Percentiles rank a stretch among this genome's conserved stretches.
These are phyloP conservation scores for Saussurea involucrata DNA, from an alignment of 129 eudicot species.

Conservation along the genomic window DNA sequence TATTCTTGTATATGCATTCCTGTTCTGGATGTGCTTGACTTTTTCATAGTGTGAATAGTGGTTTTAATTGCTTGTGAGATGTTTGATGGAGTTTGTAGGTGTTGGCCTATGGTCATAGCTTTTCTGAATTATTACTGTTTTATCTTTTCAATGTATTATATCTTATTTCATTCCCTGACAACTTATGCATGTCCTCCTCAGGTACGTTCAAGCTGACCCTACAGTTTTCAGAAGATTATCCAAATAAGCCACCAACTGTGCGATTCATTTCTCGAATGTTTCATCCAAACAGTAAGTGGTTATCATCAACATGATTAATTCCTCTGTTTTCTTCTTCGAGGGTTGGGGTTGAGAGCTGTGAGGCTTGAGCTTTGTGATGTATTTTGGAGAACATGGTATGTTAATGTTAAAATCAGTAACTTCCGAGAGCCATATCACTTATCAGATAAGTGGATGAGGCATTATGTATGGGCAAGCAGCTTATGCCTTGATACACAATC, in stretches of 20 bases:
- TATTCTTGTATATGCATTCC: slow-evolving; percentile 1
- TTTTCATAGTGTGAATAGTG: neutral
- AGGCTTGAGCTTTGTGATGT: slow-evolving; percentile 15
- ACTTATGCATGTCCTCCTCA: slow-evolving; percentile 11
- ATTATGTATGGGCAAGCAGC: neutral
- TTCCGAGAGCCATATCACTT: neutral
- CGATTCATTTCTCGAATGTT: slow-evolving; percentile 83
- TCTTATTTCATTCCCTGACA: slow-evolving; percentile 11
- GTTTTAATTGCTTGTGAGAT: slow-evolving; percentile 18
- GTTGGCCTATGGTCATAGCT: neutral
- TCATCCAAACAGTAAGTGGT: slow-evolving; percentile 74
- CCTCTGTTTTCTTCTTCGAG: neutral
- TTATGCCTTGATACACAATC: neutral
- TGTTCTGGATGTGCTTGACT: slow-evolving; percentile 5
- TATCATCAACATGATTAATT: neutral
- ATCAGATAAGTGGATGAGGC: neutral
- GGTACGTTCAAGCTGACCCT: slow-evolving; percentile 81
- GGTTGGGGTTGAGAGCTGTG: neutral
- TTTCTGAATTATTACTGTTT: neutral
- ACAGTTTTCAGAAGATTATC: slow-evolving; percentile 69
- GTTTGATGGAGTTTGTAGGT: slow-evolving; percentile 9
- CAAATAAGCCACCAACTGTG: slow-evolving; percentile 78
- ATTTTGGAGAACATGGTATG: slow-evolving; percentile 6
- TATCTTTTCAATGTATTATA: neutral
- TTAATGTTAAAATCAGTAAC: neutral